These are phyloP conservation scores for Vanderwaltozyma tropicalis DNA, from an alignment of 805 yeast species.

Conservation along the genomic window DNA sequence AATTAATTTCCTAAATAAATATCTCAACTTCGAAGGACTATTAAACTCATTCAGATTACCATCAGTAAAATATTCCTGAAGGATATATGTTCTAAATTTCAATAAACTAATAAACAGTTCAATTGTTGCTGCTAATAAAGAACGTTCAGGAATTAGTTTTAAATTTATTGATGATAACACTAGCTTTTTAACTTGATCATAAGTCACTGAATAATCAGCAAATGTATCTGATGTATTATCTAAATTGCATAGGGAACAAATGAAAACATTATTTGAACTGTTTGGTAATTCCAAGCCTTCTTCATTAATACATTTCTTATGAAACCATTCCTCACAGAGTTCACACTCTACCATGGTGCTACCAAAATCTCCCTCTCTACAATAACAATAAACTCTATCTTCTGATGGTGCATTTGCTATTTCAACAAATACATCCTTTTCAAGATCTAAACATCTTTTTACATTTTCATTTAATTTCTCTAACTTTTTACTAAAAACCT, in stretches of 20 bases:
- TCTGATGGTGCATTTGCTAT: not conserved
- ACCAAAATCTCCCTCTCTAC: slow-evolving; percentile 51
- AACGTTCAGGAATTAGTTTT: slow-evolving; percentile 15
- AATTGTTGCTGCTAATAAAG: slow-evolving; percentile 7
- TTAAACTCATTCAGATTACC: slow-evolving; percentile 15
- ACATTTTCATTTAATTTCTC: not conserved
- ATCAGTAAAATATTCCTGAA: slow-evolving; percentile 7
- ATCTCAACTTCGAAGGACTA: slow-evolving; percentile 28
- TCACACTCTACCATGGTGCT: slow-evolving; percentile 60
- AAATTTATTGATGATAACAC: slow-evolving; percentile 12
- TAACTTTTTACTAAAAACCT: not conserved
- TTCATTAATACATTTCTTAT: slow-evolving; percentile 44
- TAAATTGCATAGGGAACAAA: slow-evolving; percentile 47
- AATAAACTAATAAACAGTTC: slow-evolving; percentile 7
- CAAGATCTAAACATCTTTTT: slow-evolving; percentile 13
- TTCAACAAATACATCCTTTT: slow-evolving; percentile 8
- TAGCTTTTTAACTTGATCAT: slow-evolving; percentile 11
- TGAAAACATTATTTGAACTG: slow-evolving; percentile 31
- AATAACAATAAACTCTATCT: slow-evolving; percentile 40
- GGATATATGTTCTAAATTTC: slow-evolving; percentile 8
- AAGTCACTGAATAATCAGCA: slow-evolving; percentile 10
- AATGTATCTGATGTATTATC: slow-evolving; percentile 5
- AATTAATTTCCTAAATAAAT: slow-evolving; percentile 38
- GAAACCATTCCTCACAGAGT: slow-evolving; percentile 63
- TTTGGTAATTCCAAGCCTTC: slow-evolving; percentile 25